Evolutionary conservation across 805 yeast genomes (phyloP).

Genomic region (Clavispora phyllophila): DNA sequence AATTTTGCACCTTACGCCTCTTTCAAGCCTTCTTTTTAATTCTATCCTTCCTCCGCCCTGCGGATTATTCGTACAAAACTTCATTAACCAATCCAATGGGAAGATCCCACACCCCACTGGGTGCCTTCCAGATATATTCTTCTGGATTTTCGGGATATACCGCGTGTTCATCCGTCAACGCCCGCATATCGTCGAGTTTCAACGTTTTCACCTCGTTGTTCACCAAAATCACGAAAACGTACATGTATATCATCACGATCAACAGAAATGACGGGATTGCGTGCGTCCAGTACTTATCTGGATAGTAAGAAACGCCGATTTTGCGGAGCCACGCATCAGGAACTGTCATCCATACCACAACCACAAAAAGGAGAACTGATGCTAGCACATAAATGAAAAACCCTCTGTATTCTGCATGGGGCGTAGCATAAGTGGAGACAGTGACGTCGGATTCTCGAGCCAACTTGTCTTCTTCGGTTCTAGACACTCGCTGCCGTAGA

Average conservation of each 20-base stretch:
- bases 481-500: not conserved
- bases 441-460: slow-evolving; percentile 66
- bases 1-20: too few species aligned
- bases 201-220: slow-evolving; percentile 72
- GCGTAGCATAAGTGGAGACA: slow-evolving; percentile 49
- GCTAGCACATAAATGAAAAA: slow-evolving; percentile 75
- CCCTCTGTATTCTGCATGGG: slow-evolving; percentile 78
- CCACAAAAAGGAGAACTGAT: slow-evolving; percentile 46
- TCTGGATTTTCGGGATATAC: slow-evolving; percentile 22
- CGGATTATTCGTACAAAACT: slow-evolving; percentile 45
- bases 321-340: slow-evolving; percentile 55
- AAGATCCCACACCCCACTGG: slow-evolving; percentile 85
- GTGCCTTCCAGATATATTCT: slow-evolving; percentile 48
- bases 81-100: slow-evolving; percentile 68
- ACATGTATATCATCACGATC: slow-evolving; percentile 66
- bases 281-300: slow-evolving; percentile 89
- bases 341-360: slow-evolving; percentile 68
- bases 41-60: not conserved
- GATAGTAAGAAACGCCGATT: slow-evolving; percentile 64
- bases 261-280: slow-evolving; percentile 69
- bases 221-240: slow-evolving; percentile 65
- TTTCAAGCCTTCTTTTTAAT: too few species aligned
- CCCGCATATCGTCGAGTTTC: slow-evolving; percentile 52
- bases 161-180: slow-evolving; percentile 65
- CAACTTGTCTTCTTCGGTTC: slow-evolving; percentile 37